A percentile compares a stretch with the other conserved stretches of the same genome.
Evolutionary conservation across 2,329 filamentous ascomycete species (phyloP).

Genomic region (Colletotrichum tamarilloi): DNA sequence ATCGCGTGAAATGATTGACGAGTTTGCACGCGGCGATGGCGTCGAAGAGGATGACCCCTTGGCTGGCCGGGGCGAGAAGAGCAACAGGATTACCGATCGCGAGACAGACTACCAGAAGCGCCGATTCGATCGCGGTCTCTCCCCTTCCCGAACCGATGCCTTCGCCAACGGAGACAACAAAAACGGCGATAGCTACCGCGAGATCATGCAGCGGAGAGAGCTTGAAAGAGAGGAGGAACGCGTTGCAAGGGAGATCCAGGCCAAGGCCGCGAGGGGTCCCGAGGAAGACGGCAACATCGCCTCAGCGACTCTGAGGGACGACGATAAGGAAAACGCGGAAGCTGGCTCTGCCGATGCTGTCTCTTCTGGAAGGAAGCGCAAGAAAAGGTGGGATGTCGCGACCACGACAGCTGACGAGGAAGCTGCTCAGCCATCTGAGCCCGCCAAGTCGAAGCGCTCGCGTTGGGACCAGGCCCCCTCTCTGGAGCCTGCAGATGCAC

Average conservation of each 20-base stretch:
- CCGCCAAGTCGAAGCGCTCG: conserved; percentile 78
- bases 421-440: conserved; percentile 59
- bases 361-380: conserved; percentile 79
- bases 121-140: conserved; percentile 87
- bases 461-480: conserved; percentile 89
- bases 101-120: conserved; percentile 99
- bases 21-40: conserved; percentile 86
- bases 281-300: conserved; percentile 70
- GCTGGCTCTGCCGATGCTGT: conserved; percentile 74
- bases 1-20: conserved; percentile 89
- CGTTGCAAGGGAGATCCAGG: conserved; percentile 81
- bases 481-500: conserved; percentile 64
- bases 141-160: conserved; percentile 86
- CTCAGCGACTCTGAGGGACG: conserved; percentile 79
- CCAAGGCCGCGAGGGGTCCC: conserved; percentile 72
- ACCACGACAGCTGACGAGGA: conserved; percentile 66
- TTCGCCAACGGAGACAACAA: conserved; percentile 80
- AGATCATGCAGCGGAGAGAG: conserved; percentile 91
- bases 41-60: conserved; percentile 94
- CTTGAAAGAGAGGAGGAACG: conserved; percentile 94
- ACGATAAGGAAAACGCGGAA: conserved; percentile 79
- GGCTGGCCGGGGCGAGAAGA: conserved; percentile 83
- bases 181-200: conserved; percentile 85
- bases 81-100: conserved; percentile 89
- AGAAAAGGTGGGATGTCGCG: conserved; percentile 92